phyloP scores from a whole-genome alignment of 139 green algal genomes.

The Closterium sp. region DNA sequence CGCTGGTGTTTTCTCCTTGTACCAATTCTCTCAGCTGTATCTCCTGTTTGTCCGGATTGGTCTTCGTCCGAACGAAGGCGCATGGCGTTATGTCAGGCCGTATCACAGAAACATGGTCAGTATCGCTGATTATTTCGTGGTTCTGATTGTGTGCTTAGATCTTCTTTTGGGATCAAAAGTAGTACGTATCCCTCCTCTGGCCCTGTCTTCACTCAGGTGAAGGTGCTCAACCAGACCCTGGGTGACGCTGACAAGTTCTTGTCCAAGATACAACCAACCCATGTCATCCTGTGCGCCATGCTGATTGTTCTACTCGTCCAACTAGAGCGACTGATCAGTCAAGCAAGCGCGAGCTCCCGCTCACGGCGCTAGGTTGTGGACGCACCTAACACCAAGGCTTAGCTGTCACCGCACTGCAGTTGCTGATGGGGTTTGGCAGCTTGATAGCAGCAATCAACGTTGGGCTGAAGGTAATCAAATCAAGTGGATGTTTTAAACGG shows the following conservation, averaged over 20 bases:
- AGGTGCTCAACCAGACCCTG: not conserved
- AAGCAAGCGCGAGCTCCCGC: not conserved
- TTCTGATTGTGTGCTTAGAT: too few species aligned
- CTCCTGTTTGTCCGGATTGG: not conserved
- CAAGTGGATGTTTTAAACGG: too few species aligned
- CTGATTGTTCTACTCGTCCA: not conserved
- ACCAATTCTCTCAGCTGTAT: not conserved
- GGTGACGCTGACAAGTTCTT: conserved; percentile 4
- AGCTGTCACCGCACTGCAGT: too few species aligned
- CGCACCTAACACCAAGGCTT: too few species aligned
- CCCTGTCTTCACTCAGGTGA: not conserved
- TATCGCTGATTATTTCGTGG: not conserved
- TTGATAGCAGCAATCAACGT: too few species aligned
- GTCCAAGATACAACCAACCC: conserved; percentile 7
- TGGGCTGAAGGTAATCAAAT: not conserved
- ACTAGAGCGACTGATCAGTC: conserved; percentile 3
- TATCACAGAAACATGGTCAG: conserved; percentile 6
- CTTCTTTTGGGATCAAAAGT: too few species aligned
- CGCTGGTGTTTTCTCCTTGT: not conserved
- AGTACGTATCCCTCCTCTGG: not conserved
- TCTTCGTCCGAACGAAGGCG: not conserved
- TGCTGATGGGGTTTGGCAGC: too few species aligned
- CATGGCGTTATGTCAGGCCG: not conserved
- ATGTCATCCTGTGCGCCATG: conserved; percentile 3
- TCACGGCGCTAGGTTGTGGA: not conserved